A percentile compares a stretch with the other conserved stretches of the same genome.
Conservation (phyloP, 768 basidiomycete species). For the Mycena venus region DNA sequence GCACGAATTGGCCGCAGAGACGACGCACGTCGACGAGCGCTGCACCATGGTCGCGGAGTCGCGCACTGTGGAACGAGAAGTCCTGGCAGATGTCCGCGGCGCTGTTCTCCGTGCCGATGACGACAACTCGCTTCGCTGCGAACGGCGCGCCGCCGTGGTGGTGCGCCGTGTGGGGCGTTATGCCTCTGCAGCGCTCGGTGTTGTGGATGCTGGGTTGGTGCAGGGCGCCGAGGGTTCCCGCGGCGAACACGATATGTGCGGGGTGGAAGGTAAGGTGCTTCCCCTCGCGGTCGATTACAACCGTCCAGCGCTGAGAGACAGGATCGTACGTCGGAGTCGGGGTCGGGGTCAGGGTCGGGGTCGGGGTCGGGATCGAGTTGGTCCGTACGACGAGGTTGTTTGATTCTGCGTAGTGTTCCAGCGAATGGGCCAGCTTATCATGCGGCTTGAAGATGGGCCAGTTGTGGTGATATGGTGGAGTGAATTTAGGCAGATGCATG, state of each 20-base stretch:
- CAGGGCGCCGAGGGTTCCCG: slow-evolving; percentile 51
- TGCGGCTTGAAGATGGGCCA: slow-evolving; percentile 58
- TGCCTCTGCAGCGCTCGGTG: slow-evolving; percentile 45
- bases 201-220: slow-evolving; percentile 42
- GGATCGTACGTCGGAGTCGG: slow-evolving; percentile 49
- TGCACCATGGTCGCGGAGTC: slow-evolving; percentile 57
- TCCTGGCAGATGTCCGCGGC: slow-evolving; percentile 56
- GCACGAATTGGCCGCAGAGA: slow-evolving; percentile 22
- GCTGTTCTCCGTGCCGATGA: slow-evolving; percentile 56
- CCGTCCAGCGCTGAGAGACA: slow-evolving; percentile 45
- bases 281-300: slow-evolving; percentile 47
- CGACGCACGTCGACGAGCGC: slow-evolving; percentile 52
- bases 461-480: slow-evolving; percentile 48
- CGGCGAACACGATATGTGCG: slow-evolving; percentile 54
- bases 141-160: slow-evolving; percentile 44
- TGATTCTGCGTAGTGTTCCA: slow-evolving; percentile 54
- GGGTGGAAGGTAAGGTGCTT: slow-evolving; percentile 46
- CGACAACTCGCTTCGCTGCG: slow-evolving; percentile 50
- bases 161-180: slow-evolving; percentile 43
- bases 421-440: slow-evolving; percentile 59
- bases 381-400: slow-evolving; percentile 60
- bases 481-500: too few species aligned
- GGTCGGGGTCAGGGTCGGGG: too few species aligned
- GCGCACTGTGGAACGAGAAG: slow-evolving; percentile 44
- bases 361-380: slow-evolving; percentile 39